Evolutionary conservation across 495 filamentous ascomycete genomes (phyloP).

Genomic region (Penicillium verhagenii): DNA sequence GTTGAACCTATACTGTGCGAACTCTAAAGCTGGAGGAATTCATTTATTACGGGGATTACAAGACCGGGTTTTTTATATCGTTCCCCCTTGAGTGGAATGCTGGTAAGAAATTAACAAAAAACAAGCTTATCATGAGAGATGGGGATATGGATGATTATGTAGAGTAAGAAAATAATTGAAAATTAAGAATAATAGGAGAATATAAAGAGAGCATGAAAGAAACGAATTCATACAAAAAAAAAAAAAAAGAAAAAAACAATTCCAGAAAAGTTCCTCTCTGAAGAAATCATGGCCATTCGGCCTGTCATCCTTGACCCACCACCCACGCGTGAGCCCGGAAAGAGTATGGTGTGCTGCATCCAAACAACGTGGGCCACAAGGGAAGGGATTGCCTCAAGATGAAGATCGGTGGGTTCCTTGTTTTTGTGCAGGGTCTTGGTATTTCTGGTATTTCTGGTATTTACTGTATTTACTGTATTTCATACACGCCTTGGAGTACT

Average conservation of each 20-base stretch:
- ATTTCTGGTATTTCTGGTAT: constrained; percentile 1
- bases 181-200: neutral
- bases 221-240: neutral
- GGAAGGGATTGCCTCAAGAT: constrained; percentile 30
- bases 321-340: constrained; percentile 40
- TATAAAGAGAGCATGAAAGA: constrained; percentile 2
- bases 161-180: neutral
- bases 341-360: constrained; percentile 46
- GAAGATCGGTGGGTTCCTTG: constrained; percentile 29
- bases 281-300: constrained; percentile 33
- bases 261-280: too few relatives aligned
- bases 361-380: constrained; percentile 45
- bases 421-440: constrained; percentile 12
- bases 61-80: neutral
- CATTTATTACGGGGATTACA: neutral
- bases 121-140: neutral
- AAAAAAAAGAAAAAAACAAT: constrained; percentile 9
- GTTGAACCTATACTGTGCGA: too few relatives aligned
- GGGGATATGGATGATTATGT: neutral
- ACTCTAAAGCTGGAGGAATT: too few relatives aligned
- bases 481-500: neutral
- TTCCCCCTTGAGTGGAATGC: neutral
- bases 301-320: constrained; percentile 45
- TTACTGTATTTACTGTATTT: neutral
- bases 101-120: too few relatives aligned